Base-by-base conservation (phyloP, 176 grass and related monocot species). In the Metroxylon sagu region DNA sequence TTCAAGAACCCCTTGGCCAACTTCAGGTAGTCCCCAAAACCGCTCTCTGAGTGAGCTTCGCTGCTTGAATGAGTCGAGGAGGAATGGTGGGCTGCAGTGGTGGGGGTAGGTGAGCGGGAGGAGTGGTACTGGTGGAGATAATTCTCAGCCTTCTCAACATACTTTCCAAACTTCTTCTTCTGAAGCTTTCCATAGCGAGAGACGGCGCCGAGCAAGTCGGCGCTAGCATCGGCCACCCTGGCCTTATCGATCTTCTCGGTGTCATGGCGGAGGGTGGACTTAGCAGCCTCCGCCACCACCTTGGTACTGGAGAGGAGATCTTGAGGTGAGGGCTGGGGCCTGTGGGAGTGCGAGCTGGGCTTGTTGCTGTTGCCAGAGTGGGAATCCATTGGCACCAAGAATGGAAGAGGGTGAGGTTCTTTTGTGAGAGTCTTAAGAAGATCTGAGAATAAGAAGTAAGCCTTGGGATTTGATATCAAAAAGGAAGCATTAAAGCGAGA, bases 301-400 rank as follows among this genome's bases (percentile, higher is more conserved):
- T 98, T 86, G 14, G 93, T 84, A 71, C 93, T 92, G 17, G 84
- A 88, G 16, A 83, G 74, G 26, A 98, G 80, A 54, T 92, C 81
- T 26, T 77, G 65, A 53, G 76, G 74, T 4, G 63, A 74, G 2
- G 75, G 68, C 0, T 66, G 68, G 6, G 64, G 69, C 1, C 17
- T 65, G 68, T 83, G 80, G 54, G 70, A 66, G 30, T 54, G 60
- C 2, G 72, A 29, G 12, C 60, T 52, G 53, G 49, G 67, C 52
- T 61, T 69, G 63, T 61, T 68, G 59, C 67, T 64, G 76, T 50
- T 69, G 76, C 61, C 76, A 59, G 71, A 77, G 73, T 69, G 72
- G 68, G 83, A 12, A 39, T 39, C 77, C 83, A 85, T 55, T 53
- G 16, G 25, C 35, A 10, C 1, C 35, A 2, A 39, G 0, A 39